phyloP scores from a whole-genome alignment of 2,329 filamentous ascomycete species.

The Rutstroemia sydowiana region DNA sequence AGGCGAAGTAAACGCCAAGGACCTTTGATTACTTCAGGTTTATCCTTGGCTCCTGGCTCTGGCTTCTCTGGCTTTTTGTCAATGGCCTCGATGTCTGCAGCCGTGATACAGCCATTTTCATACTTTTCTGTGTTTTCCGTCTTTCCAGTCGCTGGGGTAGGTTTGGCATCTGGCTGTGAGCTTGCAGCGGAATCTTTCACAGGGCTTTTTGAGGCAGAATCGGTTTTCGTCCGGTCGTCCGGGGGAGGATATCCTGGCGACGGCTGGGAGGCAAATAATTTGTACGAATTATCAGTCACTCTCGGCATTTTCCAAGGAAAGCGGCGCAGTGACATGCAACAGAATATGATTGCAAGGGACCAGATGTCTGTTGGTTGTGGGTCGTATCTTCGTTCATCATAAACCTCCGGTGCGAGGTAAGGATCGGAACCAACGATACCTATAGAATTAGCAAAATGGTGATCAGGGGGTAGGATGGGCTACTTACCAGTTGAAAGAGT shows the following conservation, averaged over 20 bases:
- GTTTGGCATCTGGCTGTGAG: constrained; percentile 15
- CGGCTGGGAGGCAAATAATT: constrained; percentile 81
- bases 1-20: constrained; percentile 85
- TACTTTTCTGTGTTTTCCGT: too few species aligned
- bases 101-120: neutral
- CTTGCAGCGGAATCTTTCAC: constrained; percentile 17
- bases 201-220: constrained; percentile 17
- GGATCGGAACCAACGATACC: constrained; percentile 81
- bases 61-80: constrained; percentile 31
- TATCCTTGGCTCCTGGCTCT: too few species aligned
- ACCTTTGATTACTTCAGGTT: constrained; percentile 70
- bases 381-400: constrained; percentile 88
- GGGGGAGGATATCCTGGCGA: too few species aligned
- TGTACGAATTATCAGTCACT: constrained; percentile 87
- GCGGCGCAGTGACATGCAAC: constrained; percentile 90
- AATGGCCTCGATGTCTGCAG: neutral
- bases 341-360: constrained; percentile 97
- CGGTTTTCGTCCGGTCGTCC: too few species aligned
- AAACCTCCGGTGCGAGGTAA: constrained; percentile 94
- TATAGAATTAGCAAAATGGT: constrained; percentile 29
- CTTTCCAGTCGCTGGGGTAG: too few species aligned
- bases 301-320: constrained; percentile 98
- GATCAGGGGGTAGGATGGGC: neutral
- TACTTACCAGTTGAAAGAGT: constrained; percentile 71
- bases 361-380: constrained; percentile 92